phyloP scores from a whole-genome alignment of 2,329 filamentous ascomycete species.

The Aureobasidium sp. region DNA sequence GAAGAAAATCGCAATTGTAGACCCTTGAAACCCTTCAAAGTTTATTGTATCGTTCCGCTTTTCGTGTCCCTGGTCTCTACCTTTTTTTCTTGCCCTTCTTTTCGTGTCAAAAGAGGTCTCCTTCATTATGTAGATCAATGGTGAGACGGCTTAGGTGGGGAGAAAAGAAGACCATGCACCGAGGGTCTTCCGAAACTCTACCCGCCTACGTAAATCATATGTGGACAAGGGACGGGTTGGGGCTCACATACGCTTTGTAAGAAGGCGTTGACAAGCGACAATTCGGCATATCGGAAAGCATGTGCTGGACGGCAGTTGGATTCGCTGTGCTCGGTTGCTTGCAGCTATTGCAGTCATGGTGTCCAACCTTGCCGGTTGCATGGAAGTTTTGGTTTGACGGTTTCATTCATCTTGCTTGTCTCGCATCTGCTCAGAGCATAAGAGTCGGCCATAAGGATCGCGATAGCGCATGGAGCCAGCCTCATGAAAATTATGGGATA shows the following conservation, averaged over 20 bases:
- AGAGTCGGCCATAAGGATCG: no score
- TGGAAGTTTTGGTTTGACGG: neutral
- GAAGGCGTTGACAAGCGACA: neutral
- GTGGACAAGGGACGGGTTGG: neutral
- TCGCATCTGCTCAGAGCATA: neutral
- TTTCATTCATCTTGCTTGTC: neutral
- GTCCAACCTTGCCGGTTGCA: neutral
- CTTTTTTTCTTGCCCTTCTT: neutral
- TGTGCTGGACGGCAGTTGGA: neutral
- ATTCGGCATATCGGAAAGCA: neutral
- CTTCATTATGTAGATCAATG: neutral
- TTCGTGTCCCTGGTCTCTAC: neutral
- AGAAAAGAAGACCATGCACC: neutral
- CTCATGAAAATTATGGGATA: no score
- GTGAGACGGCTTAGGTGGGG: neutral
- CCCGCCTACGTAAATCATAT: neutral
- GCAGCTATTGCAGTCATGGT: no score
- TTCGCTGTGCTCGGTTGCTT: neutral
- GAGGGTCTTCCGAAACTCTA: constrained; percentile 3
- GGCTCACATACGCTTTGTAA: neutral
- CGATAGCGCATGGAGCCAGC: no score
- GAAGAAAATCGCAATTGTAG: neutral
- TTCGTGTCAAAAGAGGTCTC: neutral
- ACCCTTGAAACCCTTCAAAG: neutral
- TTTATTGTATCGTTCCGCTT: neutral